A percentile compares a stretch with the other conserved stretches of the same genome.
phyloP scores from a whole-genome alignment of 805 yeast species.

The Nakazawaea wyomingensis region DNA sequence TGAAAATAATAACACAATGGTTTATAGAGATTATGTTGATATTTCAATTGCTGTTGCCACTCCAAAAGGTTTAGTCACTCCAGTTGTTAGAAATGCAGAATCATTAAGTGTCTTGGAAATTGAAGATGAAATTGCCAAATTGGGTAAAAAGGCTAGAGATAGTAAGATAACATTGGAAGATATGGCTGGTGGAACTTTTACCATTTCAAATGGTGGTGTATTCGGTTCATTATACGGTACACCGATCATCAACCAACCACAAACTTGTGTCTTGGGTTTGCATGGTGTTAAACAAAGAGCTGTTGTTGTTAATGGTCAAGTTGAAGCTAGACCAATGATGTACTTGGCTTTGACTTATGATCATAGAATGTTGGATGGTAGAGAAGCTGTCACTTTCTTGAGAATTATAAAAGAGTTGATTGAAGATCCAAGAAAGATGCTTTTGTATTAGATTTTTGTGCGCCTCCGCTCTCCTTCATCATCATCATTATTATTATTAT shows the following conservation, averaged over 20 bases:
- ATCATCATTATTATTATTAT: not conserved
- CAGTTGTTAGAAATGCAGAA: slow-evolving; percentile 96
- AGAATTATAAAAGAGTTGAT: slow-evolving; percentile 93
- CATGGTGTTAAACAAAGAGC: slow-evolving; percentile 98
- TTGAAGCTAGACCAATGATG: slow-evolving; percentile 99
- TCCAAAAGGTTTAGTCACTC: slow-evolving; percentile 98
- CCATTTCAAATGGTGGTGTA: slow-evolving; percentile 98
- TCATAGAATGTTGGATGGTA: slow-evolving; percentile 96
- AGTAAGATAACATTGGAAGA: slow-evolving; percentile 95
- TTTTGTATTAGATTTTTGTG: slow-evolving; percentile 43
- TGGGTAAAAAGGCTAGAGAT: slow-evolving; percentile 94
- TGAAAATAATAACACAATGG: slow-evolving; percentile 86
- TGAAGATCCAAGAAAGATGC: slow-evolving; percentile 99
- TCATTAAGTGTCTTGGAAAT: slow-evolving; percentile 81
- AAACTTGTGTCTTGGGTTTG: slow-evolving; percentile 95
- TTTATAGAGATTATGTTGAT: slow-evolving; percentile 94
- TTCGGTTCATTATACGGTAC: slow-evolving; percentile 98
- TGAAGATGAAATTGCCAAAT: slow-evolving; percentile 74
- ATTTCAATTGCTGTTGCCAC: slow-evolving; percentile 97
- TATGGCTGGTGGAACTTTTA: slow-evolving; percentile 99
- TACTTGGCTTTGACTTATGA: slow-evolving; percentile 97
- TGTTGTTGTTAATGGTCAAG: slow-evolving; percentile 91
- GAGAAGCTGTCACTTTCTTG: slow-evolving; percentile 97
- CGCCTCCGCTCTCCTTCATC: no score
- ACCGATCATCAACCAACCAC: slow-evolving; percentile 97